phyloP scores from a whole-genome alignment of 2,329 filamentous ascomycete genomes.

The Trichoderma koningiopsis region DNA sequence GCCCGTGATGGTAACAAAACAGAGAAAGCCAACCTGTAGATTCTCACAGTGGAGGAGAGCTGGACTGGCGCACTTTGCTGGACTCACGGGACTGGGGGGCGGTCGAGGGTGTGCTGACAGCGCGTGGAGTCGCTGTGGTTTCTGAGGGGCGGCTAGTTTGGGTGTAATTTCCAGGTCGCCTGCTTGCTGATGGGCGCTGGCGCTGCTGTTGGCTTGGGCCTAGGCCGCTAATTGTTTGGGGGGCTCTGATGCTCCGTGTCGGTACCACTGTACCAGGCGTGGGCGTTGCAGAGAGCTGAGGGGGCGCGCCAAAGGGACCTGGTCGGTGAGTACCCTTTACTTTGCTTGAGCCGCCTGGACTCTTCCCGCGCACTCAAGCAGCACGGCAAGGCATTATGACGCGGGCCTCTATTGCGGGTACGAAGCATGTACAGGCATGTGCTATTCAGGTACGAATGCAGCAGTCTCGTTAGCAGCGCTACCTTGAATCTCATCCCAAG shows the following conservation, averaged over 20 bases:
- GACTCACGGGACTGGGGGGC: slow-evolving; percentile 25
- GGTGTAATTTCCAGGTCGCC: slow-evolving; percentile 26
- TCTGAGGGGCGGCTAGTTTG: slow-evolving; percentile 26
- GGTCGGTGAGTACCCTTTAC: slow-evolving; percentile 5
- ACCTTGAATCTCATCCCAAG: not conserved
- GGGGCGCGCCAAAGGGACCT: not conserved
- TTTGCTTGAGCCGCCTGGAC: not conserved
- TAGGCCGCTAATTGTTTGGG: slow-evolving; percentile 10
- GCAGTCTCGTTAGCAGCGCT: not conserved
- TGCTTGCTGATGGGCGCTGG: slow-evolving; percentile 22
- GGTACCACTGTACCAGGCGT: not conserved
- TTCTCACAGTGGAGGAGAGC: slow-evolving; percentile 20
- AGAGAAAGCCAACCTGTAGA: not conserved
- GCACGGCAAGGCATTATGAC: not conserved
- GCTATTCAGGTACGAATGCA: not conserved
- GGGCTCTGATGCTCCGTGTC: not conserved
- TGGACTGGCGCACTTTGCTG: slow-evolving; percentile 24
- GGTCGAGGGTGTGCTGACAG: slow-evolving; percentile 26
- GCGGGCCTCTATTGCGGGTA: not conserved
- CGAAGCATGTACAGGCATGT: not conserved
- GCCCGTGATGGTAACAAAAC: slow-evolving; percentile 4
- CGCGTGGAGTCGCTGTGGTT: slow-evolving; percentile 26
- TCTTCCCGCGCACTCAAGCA: not conserved
- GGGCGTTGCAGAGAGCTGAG: not conserved
- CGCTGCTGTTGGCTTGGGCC: slow-evolving; percentile 14